phyloP scores from a whole-genome alignment of 208 protist species.

The Leishmania mexicana region DNA sequence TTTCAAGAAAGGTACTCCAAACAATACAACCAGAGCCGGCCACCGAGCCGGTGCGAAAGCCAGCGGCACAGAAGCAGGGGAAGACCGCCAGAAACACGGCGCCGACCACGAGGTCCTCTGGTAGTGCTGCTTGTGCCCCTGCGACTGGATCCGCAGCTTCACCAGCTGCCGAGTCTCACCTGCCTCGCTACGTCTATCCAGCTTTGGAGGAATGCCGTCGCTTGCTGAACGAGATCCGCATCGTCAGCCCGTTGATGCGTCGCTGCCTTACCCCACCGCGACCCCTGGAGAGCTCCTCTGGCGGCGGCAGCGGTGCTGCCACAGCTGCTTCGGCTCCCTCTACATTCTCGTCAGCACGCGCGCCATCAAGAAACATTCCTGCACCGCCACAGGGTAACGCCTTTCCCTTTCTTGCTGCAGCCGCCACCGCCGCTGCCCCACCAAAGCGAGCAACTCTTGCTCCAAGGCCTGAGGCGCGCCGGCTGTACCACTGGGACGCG shows the following conservation, averaged over 20 bases:
- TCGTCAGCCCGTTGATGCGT: conserved; percentile 30
- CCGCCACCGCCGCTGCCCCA: background rate
- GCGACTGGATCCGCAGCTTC: background rate
- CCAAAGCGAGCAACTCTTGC: background rate
- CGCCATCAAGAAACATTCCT: background rate
- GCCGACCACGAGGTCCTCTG: background rate
- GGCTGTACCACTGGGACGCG: conserved; percentile 25
- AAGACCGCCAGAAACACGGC: background rate
- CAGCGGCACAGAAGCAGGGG: background rate
- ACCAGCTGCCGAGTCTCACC: background rate
- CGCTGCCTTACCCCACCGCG: conserved; percentile 38
- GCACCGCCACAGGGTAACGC: background rate
- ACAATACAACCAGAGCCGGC: background rate
- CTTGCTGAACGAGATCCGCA: conserved; percentile 33
- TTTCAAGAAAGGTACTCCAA: background rate
- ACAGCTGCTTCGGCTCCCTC: background rate
- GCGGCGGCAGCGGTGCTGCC: background rate
- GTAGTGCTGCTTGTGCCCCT: background rate
- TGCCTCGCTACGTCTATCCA: conserved; percentile 21
- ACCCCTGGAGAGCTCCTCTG: conserved; percentile 1
- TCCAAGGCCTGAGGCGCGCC: conserved; percentile 15
- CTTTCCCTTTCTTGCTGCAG: background rate
- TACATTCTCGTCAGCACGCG: background rate
- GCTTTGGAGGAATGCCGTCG: conserved; percentile 29
- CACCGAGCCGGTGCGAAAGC: background rate